Evolutionary conservation across 163 green algal genomes (phyloP).

Genomic region (Smithsoniella earleae): DNA sequence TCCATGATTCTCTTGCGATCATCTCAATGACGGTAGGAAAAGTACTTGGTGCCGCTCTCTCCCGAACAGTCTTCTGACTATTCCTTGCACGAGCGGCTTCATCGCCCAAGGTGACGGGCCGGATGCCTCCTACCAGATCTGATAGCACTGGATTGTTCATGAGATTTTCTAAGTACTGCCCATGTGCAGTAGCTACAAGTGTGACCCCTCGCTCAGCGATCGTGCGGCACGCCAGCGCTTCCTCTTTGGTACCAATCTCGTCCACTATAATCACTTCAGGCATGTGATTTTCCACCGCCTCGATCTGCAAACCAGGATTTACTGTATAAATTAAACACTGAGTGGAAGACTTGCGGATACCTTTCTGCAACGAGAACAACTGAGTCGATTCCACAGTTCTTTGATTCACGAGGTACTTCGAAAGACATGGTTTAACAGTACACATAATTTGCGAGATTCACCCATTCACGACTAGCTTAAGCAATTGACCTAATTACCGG

Average conservation of each 20-base stretch:
- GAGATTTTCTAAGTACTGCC: conserved; percentile 83
- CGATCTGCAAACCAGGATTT: conserved; percentile 85
- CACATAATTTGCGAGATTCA: too few species aligned
- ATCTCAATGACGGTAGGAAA: conserved; percentile 78
- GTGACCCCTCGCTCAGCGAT: conserved; percentile 88
- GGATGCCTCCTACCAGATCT: conserved; percentile 78
- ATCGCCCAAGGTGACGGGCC: conserved; percentile 73
- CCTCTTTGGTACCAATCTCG: conserved; percentile 87
- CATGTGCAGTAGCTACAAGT: conserved; percentile 82
- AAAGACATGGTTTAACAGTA: too few species aligned
- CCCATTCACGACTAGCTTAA: too few species aligned
- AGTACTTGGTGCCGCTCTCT: conserved; percentile 70
- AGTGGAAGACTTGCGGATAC: too few species aligned
- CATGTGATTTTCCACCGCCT: conserved; percentile 97
- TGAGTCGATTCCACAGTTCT: too few species aligned
- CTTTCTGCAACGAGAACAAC: too few species aligned
- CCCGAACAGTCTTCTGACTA: conserved; percentile 84
- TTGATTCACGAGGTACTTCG: too few species aligned
- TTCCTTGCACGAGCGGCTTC: conserved; percentile 70
- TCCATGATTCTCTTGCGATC: conserved; percentile 46
- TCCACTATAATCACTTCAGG: conserved; percentile 86
- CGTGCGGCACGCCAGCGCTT: conserved; percentile 76
- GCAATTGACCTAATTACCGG: too few species aligned
- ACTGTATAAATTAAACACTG: too few species aligned
- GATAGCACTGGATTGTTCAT: conserved; percentile 89